A percentile compares a stretch with the other conserved stretches of the same genome.
Evolutionary conservation across 352 stramenopile genomes (phyloP).

Genomic region (Phytophthora meadii): DNA sequence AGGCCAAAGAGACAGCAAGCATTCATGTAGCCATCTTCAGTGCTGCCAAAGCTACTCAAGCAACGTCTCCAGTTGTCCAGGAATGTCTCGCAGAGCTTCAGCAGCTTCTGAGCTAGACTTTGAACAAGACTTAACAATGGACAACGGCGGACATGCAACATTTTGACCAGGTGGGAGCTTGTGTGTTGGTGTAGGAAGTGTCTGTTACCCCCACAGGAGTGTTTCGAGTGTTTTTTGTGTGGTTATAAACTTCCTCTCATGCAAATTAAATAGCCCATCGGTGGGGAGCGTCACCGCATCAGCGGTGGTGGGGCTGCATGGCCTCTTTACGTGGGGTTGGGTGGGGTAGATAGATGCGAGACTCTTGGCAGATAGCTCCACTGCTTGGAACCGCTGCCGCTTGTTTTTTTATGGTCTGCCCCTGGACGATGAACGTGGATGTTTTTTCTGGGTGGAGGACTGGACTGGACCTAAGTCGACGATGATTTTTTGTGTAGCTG

Average conservation of each 20-base stretch:
- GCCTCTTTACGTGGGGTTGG: conserved; percentile 23
- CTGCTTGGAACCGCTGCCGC: conserved; percentile 23
- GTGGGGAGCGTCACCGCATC: conserved; percentile 10
- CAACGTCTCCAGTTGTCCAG: conserved; percentile 50
- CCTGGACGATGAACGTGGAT: conserved; percentile 17
- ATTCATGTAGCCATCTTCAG: conserved; percentile 64
- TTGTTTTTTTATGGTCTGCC: conserved; percentile 35
- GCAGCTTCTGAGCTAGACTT: conserved; percentile 31
- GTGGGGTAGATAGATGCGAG: conserved; percentile 18
- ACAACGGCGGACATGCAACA: conserved; percentile 1
- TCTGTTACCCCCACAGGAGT: conserved; percentile 15
- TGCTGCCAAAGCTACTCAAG: conserved; percentile 51
- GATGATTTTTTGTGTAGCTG: conserved; percentile 17
- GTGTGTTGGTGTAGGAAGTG: conserved; percentile 15
- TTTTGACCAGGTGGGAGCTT: conserved; percentile 2
- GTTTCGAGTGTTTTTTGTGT: conserved; percentile 31
- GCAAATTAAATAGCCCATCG: conserved; percentile 45
- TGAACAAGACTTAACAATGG: conserved; percentile 3
- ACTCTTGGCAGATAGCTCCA: conserved; percentile 24
- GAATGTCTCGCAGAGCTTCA: conserved; percentile 70
- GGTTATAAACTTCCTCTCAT: conserved; percentile 35
- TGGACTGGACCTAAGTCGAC: conserved; percentile 17
- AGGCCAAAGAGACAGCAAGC: conserved; percentile 55
- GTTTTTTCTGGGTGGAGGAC: conserved; percentile 23
- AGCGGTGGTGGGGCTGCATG: conserved; percentile 22